phyloP scores from a whole-genome alignment of 2,329 filamentous ascomycete genomes.

The Tolypocladium ovalisporum region DNA sequence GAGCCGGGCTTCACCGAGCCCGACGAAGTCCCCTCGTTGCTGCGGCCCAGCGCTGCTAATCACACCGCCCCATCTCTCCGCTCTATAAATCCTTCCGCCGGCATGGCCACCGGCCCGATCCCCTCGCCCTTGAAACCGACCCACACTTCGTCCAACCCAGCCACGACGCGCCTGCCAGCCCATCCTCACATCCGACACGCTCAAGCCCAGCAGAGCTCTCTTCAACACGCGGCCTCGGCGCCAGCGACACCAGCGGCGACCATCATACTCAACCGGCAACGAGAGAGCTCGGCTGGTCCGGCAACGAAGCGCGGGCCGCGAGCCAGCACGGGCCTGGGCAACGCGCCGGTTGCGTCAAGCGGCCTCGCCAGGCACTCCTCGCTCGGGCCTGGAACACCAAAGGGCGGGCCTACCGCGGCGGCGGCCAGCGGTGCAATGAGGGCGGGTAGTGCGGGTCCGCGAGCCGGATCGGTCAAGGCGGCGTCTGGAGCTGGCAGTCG shows the following conservation, averaged over 20 bases:
- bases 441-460: constrained; percentile 51
- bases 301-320: constrained; percentile 42
- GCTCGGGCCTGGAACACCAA: constrained; percentile 51
- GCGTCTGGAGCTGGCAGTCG: constrained; percentile 26
- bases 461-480: constrained; percentile 36
- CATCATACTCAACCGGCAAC: constrained; percentile 47
- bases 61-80: constrained; percentile 28
- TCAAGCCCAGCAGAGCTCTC: constrained; percentile 30
- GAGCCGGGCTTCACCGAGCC: constrained; percentile 52
- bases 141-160: constrained; percentile 26
- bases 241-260: constrained; percentile 50
- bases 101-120: constrained; percentile 13
- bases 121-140: constrained; percentile 14
- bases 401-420: constrained; percentile 21
- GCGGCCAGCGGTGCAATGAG: constrained; percentile 23
- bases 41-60: constrained; percentile 48
- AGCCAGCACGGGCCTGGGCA: constrained; percentile 34
- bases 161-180: constrained; percentile 29
- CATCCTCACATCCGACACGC: constrained; percentile 36
- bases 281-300: constrained; percentile 50
- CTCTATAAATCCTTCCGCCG: constrained; percentile 31
- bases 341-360: constrained; percentile 40
- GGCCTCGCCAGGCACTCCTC: constrained; percentile 52
- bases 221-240: constrained; percentile 39
- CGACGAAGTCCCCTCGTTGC: constrained; percentile 50